A percentile compares a stretch with the other conserved stretches of the same genome.
These are phyloP conservation scores for Rhamnella rubrinervis DNA, from an alignment of 331 rosid species.

Conservation along the genomic window DNA sequence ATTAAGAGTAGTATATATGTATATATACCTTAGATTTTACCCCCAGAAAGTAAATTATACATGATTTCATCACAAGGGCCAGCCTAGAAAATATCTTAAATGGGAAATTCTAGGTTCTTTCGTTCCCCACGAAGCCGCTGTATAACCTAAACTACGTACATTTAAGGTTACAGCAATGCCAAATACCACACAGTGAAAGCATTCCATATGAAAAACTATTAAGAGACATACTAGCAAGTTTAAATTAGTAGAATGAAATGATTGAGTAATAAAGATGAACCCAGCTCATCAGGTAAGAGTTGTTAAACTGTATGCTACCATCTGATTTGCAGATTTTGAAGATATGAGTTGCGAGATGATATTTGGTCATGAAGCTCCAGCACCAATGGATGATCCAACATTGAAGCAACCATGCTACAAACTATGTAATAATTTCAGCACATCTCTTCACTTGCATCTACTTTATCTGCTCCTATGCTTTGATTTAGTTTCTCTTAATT, in stretches of 20 bases:
- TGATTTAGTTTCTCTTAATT: background rate
- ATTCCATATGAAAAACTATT: too few species aligned
- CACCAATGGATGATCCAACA: constrained; percentile 70
- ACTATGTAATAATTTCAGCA: constrained; percentile 48
- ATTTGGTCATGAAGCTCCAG: constrained; percentile 86
- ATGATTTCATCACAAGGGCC: background rate
- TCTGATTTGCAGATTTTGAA: constrained; percentile 72
- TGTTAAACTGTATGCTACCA: constrained; percentile 11
- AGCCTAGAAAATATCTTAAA: too few species aligned
- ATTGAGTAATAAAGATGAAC: background rate
- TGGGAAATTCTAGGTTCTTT: too few species aligned
- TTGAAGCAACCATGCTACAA: constrained; percentile 88
- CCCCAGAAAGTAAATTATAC: constrained; percentile 20
- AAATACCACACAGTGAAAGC: too few species aligned
- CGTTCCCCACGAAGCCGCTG: too few species aligned
- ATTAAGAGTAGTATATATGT: background rate
- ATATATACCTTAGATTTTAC: constrained; percentile 28
- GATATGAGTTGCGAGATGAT: constrained; percentile 98
- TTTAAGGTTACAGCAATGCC: too few species aligned
- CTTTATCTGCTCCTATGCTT: background rate
- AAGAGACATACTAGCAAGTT: too few species aligned
- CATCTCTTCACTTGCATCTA: constrained; percentile 10
- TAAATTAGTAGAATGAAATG: too few species aligned
- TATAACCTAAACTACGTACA: too few species aligned
- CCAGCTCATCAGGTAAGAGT: constrained; percentile 2